phyloP scores from a whole-genome alignment of 805 yeast species.

The Candida dajiaensis region DNA sequence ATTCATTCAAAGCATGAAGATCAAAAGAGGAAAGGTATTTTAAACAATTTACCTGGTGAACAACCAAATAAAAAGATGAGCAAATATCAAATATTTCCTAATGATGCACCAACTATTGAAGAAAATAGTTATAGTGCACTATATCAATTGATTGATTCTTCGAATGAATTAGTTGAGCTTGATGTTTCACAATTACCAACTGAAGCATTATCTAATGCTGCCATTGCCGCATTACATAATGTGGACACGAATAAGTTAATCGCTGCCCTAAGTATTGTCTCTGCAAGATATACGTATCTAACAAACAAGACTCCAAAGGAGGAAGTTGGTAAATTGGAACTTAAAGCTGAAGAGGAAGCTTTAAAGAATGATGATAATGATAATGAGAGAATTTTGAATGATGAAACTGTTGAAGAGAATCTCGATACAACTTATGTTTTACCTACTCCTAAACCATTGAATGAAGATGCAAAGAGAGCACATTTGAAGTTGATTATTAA shows the following conservation, averaged over 20 bases:
- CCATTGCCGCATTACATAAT: constrained; percentile 55
- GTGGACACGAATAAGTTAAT: constrained; percentile 47
- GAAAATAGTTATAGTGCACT: constrained; percentile 52
- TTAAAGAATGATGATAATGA: constrained; percentile 22
- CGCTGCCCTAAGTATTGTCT: constrained; percentile 63
- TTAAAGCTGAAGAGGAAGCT: constrained; percentile 24
- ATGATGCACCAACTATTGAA: constrained; percentile 31
- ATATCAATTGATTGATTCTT: constrained; percentile 58
- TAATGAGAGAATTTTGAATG: constrained; percentile 14
- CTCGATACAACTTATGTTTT: constrained; percentile 42
- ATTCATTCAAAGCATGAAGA: constrained; percentile 21
- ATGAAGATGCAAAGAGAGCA: constrained; percentile 47
- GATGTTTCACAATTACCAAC: constrained; percentile 67
- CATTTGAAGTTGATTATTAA: constrained; percentile 53
- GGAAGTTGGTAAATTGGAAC: constrained; percentile 24
- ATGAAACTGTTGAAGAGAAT: constrained; percentile 29
- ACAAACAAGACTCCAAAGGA: constrained; percentile 21
- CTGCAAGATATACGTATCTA: constrained; percentile 55
- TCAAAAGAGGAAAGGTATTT: constrained; percentile 23
- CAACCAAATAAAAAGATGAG: constrained; percentile 21
- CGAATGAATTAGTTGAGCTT: constrained; percentile 56
- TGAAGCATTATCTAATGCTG: constrained; percentile 58
- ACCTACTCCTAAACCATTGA: constrained; percentile 52
- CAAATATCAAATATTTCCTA: constrained; percentile 24
- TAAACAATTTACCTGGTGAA: constrained; percentile 23